Base-by-base conservation (phyloP, 1,284 basidiomycete species). In the Moesziomyces sp. region DNA sequence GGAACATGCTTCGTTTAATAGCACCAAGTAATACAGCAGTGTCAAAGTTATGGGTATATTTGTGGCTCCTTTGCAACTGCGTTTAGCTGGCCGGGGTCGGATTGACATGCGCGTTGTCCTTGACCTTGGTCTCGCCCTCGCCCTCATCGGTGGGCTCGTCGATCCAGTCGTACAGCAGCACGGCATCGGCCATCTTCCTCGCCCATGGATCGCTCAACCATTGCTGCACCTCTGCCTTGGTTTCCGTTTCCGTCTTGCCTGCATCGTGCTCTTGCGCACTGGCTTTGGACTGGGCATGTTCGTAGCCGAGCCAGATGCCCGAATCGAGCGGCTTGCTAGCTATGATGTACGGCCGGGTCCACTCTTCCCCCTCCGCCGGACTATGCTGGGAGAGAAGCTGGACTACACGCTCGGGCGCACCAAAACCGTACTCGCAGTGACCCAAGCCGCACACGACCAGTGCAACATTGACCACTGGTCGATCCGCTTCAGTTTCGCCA, bases 401-500 rank as follows among this genome's bases (percentile, higher is more conserved):
- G 3, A 70, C 50, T 2, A 70, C 60, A 11, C 69, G 49, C 45
- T 78, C 76, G 13, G 76, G 76, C 13, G 78, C 70, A 14, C 78
- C 78, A 43, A 79, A 72, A 14, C 70, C 63, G 44, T 72, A 78
- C 51, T 80, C 74, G 52, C 61, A 64, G 53, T 80, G 78, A 18
- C 78, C 78, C 8, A 74, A 35, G 3, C 78, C 78, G 10, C 58
- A 58, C 2, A 80, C 58, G 11, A 73, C 77, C 26, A 80, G 35
- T 1, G 65, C 70, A 1, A 70, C 51, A 16, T 73, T 63, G 44
- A 65, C 34, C 4, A 62, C 28, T 4, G 48, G 62, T 47, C 52
- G 56, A 16, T 48, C 34, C 24, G 5, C 9, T 30, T 2, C 30
- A 11, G 8, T 2, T 2, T 2, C 8, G 30, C 9, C 28, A 28